Evolutionary conservation across 371 early-diverging fungal species (phyloP).

Genomic region (Apophysomyces ossiformis): DNA sequence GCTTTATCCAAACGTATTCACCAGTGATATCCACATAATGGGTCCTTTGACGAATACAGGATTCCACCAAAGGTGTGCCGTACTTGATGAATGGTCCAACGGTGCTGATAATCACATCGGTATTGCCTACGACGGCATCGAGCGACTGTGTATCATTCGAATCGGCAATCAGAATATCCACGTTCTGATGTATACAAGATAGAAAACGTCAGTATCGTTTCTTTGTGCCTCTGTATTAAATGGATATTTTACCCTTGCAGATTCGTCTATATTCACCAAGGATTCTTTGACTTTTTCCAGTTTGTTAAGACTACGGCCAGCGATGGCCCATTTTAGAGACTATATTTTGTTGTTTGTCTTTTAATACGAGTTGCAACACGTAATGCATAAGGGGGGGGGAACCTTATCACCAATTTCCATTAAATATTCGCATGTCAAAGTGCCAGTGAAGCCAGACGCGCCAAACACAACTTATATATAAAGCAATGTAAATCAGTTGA

Average conservation of each 20-base stretch:
- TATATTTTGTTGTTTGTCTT: not conserved
- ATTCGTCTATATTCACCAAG: slow-evolving; percentile 44
- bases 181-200: slow-evolving; percentile 19
- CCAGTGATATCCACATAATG: slow-evolving; percentile 95
- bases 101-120: slow-evolving; percentile 83
- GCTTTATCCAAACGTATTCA: slow-evolving; percentile 73
- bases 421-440: not conserved
- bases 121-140: slow-evolving; percentile 61
- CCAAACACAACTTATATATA: not conserved
- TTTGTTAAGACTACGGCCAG: not conserved
- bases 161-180: slow-evolving; percentile 69
- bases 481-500: not conserved
- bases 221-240: not conserved
- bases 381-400: not conserved
- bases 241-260: slow-evolving; percentile 24
- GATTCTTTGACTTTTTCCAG: slow-evolving; percentile 39
- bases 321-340: slow-evolving; percentile 2
- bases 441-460: slow-evolving; percentile 2
- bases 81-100: slow-evolving; percentile 71
- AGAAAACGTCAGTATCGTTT: not conserved
- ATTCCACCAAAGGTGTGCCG: slow-evolving; percentile 77
- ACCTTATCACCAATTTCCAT: slow-evolving; percentile 4
- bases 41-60: slow-evolving; percentile 80
- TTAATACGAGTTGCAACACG: too few species aligned
- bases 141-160: slow-evolving; percentile 56